phyloP scores from a whole-genome alignment of 2,329 filamentous ascomycete species.

The Ceratocystis colombiana region DNA sequence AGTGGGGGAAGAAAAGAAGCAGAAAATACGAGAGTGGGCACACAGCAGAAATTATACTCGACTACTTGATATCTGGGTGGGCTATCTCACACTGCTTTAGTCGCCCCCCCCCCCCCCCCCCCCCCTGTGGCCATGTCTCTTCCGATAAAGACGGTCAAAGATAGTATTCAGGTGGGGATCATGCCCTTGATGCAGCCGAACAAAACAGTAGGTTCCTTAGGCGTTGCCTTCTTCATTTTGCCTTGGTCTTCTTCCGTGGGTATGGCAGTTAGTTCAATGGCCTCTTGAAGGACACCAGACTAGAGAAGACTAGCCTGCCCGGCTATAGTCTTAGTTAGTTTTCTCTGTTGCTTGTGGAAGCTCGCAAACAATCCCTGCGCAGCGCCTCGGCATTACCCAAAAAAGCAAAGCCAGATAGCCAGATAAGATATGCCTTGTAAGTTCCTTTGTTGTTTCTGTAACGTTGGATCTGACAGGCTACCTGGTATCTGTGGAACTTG shows the following conservation, averaged over 20 bases:
- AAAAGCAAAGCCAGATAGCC: not conserved
- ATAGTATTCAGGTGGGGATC: not conserved
- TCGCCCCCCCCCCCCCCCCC: not conserved
- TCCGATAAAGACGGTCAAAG: not conserved
- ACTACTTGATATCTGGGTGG: not conserved
- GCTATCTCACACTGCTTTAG: not conserved
- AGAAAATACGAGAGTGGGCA: not conserved
- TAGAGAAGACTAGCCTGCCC: not conserved
- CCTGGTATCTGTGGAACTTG: slow-evolving; percentile 9
- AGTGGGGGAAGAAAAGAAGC: not conserved
- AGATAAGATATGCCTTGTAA: not conserved
- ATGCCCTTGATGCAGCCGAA: no score
- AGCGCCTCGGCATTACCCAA: not conserved
- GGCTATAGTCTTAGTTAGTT: not conserved
- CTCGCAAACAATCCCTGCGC: not conserved
- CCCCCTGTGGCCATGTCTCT: not conserved
- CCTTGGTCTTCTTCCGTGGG: not conserved
- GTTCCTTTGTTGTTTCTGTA: slow-evolving; percentile 15
- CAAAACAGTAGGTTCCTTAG: no score
- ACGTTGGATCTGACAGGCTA: slow-evolving; percentile 7
- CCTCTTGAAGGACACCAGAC: not conserved
- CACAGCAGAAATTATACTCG: slow-evolving; percentile 8
- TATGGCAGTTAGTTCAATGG: not conserved
- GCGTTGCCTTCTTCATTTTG: not conserved
- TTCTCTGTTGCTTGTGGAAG: not conserved